Evolutionary conservation across 2,329 filamentous ascomycete species (phyloP), one percentile per base, ranked within the genome.

Genomic region (Aspergillus eucalypticola): DNA sequence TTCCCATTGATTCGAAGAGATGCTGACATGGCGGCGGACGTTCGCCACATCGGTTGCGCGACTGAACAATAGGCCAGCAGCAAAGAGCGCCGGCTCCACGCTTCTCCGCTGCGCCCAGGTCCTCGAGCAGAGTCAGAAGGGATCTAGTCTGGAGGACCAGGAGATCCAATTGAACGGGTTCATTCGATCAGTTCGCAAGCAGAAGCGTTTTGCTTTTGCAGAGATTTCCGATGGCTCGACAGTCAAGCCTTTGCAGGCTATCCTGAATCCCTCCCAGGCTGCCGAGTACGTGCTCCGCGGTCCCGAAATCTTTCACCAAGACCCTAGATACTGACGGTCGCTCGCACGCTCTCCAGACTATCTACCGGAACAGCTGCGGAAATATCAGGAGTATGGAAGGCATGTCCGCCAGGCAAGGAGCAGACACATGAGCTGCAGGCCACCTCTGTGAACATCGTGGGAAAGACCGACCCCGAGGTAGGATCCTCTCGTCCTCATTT

Each of bases 141-240:
- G 64, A 38, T 60, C 67, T 25, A 67, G 58, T 32, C 66, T 76
- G 23, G 76, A 78, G 60, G 70, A 76, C 61, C 69, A 74, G 61
- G 69, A 78, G 57, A 67, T 89, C 51, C 82, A 83, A 59, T 81
- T 96, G 67, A 84, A 90, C 73, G 94, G 93, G 62, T 94, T 90
- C 79, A 84, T 97, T 58, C 86, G 91, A 64, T 94, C 91, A 3
- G 88, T 96, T 61, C 86, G 94, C 63, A 90, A 91, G 74, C 92
- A 96, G 81, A 96, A 97, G 75, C 84, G 84, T 21, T 83, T 90
- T 61, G 88, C 90, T 5, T 98, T 99, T 78, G 89, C 93, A 55
- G 86, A 92, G 61, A 82, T 98, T 55, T 89, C 89, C 10, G 95
- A 99, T 81, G 95, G 95, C 48, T 96, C 92, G 11, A 92, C 90